These are phyloP conservation scores for Fusarium fracticaudum DNA, from an alignment of 2,329 filamentous ascomycete genomes.

Conservation along the genomic window DNA sequence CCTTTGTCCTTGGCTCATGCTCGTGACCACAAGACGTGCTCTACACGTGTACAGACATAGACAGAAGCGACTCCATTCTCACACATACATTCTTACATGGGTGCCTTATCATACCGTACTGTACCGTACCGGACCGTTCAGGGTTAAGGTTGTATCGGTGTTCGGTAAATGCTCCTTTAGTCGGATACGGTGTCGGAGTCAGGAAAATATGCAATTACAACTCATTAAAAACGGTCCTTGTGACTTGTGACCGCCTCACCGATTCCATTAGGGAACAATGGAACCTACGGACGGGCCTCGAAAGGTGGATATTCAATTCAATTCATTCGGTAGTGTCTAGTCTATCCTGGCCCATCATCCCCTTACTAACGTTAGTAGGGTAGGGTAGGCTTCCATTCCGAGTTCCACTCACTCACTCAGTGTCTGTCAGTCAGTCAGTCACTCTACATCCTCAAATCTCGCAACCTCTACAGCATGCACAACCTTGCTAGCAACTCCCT, in stretches of 20 bases:
- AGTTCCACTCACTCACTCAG: conserved; percentile 32
- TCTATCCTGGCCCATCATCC: conserved; percentile 6
- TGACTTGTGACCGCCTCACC: conserved; percentile 33
- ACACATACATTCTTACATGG: conserved; percentile 5
- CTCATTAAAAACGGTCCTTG: conserved; percentile 19
- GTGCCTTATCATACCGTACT: conserved; percentile 8
- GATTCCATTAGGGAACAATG: background rate
- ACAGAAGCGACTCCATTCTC: conserved; percentile 14
- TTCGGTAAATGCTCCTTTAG: background rate
- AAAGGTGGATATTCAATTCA: conserved; percentile 6
- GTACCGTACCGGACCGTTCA: background rate
- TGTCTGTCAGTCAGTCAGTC: conserved; percentile 17
- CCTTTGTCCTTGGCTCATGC: conserved; percentile 1
- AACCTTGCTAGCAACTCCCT: conserved; percentile 9
- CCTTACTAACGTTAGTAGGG: background rate
- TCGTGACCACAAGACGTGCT: conserved; percentile 10
- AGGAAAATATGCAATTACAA: conserved; percentile 27
- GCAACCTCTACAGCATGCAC: conserved; percentile 37
- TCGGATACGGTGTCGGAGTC: conserved; percentile 1
- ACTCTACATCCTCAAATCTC: conserved; percentile 35
- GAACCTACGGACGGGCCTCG: background rate
- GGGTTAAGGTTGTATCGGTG: conserved; percentile 4
- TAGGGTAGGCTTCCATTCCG: conserved; percentile 26
- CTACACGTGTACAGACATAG: conserved; percentile 19
- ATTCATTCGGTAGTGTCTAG: conserved; percentile 7